Percentiles rank a stretch among this genome's conserved stretches.
Evolutionary conservation across 768 basidiomycete species (phyloP).

Genomic region (Tulasnella calospora): DNA sequence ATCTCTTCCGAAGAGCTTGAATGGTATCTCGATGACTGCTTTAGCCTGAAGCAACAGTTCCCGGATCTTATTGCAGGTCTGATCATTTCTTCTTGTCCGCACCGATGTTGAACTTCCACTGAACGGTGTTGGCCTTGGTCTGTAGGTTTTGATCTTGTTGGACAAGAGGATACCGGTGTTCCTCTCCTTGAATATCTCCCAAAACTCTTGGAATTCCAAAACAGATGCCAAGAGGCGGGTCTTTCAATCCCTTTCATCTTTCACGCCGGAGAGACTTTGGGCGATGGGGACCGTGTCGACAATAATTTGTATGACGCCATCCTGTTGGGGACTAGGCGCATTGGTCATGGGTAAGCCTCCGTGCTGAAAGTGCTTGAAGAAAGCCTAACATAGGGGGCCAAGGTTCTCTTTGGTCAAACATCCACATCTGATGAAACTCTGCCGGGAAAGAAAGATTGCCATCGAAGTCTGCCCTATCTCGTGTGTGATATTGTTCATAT

Average conservation of each 20-base stretch:
- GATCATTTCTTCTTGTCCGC: slow-evolving; percentile 10
- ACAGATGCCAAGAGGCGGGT: slow-evolving; percentile 52
- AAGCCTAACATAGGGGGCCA: slow-evolving; percentile 12
- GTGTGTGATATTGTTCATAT: slow-evolving; percentile 44
- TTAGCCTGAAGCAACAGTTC: slow-evolving; percentile 65
- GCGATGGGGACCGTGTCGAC: slow-evolving; percentile 56
- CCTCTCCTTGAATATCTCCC: slow-evolving; percentile 62
- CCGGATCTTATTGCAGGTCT: slow-evolving; percentile 65
- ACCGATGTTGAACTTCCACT: too few species aligned
- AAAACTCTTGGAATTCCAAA: slow-evolving; percentile 54
- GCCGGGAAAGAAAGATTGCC: slow-evolving; percentile 57
- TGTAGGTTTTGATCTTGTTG: slow-evolving; percentile 75
- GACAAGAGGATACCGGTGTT: slow-evolving; percentile 57
- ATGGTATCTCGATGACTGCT: slow-evolving; percentile 69
- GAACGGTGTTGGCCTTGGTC: too few species aligned
- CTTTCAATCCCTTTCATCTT: slow-evolving; percentile 71
- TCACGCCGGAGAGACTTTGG: slow-evolving; percentile 76
- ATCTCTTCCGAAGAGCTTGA: slow-evolving; percentile 54
- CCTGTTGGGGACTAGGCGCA: slow-evolving; percentile 69
- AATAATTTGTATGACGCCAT: slow-evolving; percentile 74
- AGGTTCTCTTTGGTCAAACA: slow-evolving; percentile 73
- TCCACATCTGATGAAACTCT: slow-evolving; percentile 63
- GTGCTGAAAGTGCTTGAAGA: not conserved
- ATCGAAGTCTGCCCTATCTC: slow-evolving; percentile 79
- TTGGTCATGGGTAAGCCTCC: slow-evolving; percentile 64